These are phyloP conservation scores for Erysimum cheiranthoides DNA, from an alignment of 345 rosid genomes.

Conservation along the genomic window DNA sequence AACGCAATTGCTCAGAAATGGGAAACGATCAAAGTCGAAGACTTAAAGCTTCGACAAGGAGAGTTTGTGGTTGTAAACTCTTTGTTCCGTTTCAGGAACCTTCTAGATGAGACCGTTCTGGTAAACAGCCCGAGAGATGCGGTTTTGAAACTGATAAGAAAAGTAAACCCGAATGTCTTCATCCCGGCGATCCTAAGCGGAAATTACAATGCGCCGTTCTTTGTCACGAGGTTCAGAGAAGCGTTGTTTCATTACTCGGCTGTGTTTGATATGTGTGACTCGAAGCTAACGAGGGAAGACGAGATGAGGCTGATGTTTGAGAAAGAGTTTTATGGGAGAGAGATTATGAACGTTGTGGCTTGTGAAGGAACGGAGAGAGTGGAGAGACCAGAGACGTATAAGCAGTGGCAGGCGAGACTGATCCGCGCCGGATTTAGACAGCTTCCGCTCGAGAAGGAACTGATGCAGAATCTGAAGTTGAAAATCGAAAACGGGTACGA, in stretches of 20 bases:
- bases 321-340: slow-evolving; percentile 69
- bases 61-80: slow-evolving; percentile 75
- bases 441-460: slow-evolving; percentile 53
- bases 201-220: slow-evolving; percentile 72
- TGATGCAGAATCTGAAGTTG: slow-evolving; percentile 52
- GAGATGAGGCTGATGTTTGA: slow-evolving; percentile 66
- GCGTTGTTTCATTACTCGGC: slow-evolving; percentile 79
- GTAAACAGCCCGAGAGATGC: slow-evolving; percentile 66
- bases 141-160: slow-evolving; percentile 62
- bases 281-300: slow-evolving; percentile 52
- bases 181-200: slow-evolving; percentile 57
- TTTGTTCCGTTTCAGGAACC: slow-evolving; percentile 62
- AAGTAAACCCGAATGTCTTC: slow-evolving; percentile 62
- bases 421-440: slow-evolving; percentile 72
- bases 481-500: slow-evolving; percentile 52
- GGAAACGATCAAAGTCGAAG: slow-evolving; percentile 69
- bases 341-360: slow-evolving; percentile 65
- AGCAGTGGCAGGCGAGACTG: slow-evolving; percentile 73
- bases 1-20: slow-evolving; percentile 72
- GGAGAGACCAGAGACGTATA: slow-evolving; percentile 86
- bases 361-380: slow-evolving; percentile 81
- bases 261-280: slow-evolving; percentile 67
- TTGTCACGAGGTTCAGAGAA: slow-evolving; percentile 75
- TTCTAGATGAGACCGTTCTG: slow-evolving; percentile 67
- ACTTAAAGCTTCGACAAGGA: slow-evolving; percentile 54